These are phyloP conservation scores for Triticum dicoccoides DNA, from an alignment of 176 grass and related monocot genomes.

Conservation along the genomic window DNA sequence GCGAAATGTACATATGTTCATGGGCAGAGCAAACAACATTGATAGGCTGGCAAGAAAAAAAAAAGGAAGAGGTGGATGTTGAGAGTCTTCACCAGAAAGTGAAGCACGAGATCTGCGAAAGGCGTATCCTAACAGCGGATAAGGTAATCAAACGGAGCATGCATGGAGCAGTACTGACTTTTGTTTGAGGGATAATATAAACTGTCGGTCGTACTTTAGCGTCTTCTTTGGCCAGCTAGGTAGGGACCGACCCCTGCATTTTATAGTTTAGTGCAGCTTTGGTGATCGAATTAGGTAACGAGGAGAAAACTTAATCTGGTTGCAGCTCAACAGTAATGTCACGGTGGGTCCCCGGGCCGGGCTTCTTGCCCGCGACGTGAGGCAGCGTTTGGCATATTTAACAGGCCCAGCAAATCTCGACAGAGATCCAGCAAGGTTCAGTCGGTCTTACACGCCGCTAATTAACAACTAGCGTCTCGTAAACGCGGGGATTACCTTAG, in stretches of 20 bases:
- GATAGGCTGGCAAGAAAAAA: background rate
- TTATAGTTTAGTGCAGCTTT: too few relatives aligned
- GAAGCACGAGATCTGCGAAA: slow-evolving; percentile 8
- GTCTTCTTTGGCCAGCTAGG: background rate
- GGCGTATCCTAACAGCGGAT: slow-evolving; percentile 30
- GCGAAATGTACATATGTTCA: background rate
- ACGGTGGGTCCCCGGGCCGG: background rate
- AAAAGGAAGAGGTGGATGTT: too few relatives aligned
- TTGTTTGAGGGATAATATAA: background rate
- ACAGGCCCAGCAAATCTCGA: background rate
- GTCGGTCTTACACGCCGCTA: background rate
- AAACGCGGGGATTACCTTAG: background rate
- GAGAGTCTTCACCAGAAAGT: background rate
- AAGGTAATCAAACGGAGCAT: slow-evolving; percentile 18
- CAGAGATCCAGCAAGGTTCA: background rate
- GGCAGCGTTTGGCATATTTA: background rate
- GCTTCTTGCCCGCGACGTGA: slow-evolving; percentile 15
- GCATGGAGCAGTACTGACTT: background rate
- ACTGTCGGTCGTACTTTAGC: background rate
- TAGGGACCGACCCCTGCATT: too few relatives aligned
- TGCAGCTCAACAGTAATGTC: background rate
- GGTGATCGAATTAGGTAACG: slow-evolving; percentile 39
- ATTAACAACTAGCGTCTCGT: background rate
- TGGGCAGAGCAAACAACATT: background rate
- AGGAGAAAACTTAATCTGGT: background rate